These are phyloP conservation scores for Syzygium malaccense DNA, from an alignment of 441 rosid genomes.

Conservation along the genomic window DNA sequence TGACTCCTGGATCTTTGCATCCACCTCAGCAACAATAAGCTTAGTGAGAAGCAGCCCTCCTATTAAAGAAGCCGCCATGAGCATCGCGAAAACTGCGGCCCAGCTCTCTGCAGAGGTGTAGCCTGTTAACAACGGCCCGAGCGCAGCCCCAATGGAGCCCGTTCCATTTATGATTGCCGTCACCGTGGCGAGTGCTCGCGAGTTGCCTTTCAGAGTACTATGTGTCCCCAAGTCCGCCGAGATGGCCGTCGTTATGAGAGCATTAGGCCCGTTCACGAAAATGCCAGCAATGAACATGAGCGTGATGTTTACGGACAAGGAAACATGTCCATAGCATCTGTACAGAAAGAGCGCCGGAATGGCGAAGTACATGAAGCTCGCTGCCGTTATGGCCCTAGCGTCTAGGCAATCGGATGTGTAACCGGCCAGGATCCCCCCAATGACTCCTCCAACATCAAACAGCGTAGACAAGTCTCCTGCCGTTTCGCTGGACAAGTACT, in stretches of 20 bases:
- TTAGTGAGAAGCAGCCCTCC: slow-evolving; percentile 55
- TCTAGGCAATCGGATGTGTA: slow-evolving; percentile 72
- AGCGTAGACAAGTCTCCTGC: slow-evolving; percentile 88
- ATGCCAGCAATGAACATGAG: slow-evolving; percentile 83
- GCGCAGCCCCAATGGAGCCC: slow-evolving; percentile 93
- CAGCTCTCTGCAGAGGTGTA: slow-evolving; percentile 78
- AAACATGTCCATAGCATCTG: slow-evolving; percentile 69
- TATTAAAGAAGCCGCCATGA: slow-evolving; percentile 23
- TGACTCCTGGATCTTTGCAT: slow-evolving; percentile 55
- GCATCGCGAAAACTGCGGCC: slow-evolving; percentile 80
- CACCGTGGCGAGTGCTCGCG: slow-evolving; percentile 83
- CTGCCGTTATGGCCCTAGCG: slow-evolving; percentile 89
- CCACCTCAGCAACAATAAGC: slow-evolving; percentile 72
- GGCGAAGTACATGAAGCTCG: slow-evolving; percentile 83
- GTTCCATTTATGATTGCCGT: slow-evolving; percentile 97
- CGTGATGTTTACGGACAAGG: slow-evolving; percentile 46
- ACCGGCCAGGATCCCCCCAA: slow-evolving; percentile 94
- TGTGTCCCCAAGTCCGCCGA: slow-evolving; percentile 95
- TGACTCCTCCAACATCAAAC: slow-evolving; percentile 89
- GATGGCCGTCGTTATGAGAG: slow-evolving; percentile 91
- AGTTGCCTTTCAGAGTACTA: slow-evolving; percentile 70
- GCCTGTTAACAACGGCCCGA: slow-evolving; percentile 88
- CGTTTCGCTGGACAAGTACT: slow-evolving; percentile 58
- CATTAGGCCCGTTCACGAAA: slow-evolving; percentile 91
- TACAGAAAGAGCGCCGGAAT: slow-evolving; percentile 84